Conservation (phyloP, 768 basidiomycete genomes). For the Rhizopogon vinicolor region DNA sequence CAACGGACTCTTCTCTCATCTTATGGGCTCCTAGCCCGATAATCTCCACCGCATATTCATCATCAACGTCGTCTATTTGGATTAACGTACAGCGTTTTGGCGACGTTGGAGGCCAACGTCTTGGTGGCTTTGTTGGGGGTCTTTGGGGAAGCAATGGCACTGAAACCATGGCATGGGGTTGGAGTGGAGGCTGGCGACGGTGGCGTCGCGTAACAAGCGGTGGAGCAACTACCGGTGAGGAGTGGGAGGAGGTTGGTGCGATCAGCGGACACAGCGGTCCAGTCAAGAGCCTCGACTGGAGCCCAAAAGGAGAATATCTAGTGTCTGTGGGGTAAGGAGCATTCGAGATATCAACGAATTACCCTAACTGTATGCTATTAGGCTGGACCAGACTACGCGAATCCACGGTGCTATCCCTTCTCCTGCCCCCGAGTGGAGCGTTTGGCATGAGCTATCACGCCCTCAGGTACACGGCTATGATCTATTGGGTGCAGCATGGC, state of each 20-base stretch:
- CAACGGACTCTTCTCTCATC: constrained; percentile 93
- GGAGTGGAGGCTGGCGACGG: constrained; percentile 91
- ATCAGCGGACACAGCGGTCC: constrained; percentile 81
- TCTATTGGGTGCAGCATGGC: constrained; percentile 72
- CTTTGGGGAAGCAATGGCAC: constrained; percentile 64
- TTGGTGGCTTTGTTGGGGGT: constrained; percentile 91
- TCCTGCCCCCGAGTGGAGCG: constrained; percentile 12
- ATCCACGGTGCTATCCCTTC: constrained; percentile 63
- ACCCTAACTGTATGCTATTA: constrained; percentile 24
- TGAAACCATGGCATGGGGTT: constrained; percentile 82
- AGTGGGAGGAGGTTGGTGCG: constrained; percentile 77
- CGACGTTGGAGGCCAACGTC: constrained; percentile 85
- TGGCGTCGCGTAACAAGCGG: constrained; percentile 50
- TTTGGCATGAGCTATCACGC: constrained; percentile 86
- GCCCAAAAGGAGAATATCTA: constrained; percentile 79
- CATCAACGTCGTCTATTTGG: constrained; percentile 67
- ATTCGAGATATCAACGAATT: neutral
- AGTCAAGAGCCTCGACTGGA: constrained; percentile 83
- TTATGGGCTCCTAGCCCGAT: constrained; percentile 82
- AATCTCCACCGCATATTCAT: constrained; percentile 29
- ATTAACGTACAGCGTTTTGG: constrained; percentile 89
- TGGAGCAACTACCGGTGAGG: constrained; percentile 27
- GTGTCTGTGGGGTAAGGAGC: constrained; percentile 73
- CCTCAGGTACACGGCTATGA: constrained; percentile 99
- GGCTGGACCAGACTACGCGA: constrained; percentile 88